Percentiles rank a stretch among this genome's conserved stretches.
Evolutionary conservation across 1,284 basidiomycete genomes (phyloP).

Genomic region (Ganoderma sinense): DNA sequence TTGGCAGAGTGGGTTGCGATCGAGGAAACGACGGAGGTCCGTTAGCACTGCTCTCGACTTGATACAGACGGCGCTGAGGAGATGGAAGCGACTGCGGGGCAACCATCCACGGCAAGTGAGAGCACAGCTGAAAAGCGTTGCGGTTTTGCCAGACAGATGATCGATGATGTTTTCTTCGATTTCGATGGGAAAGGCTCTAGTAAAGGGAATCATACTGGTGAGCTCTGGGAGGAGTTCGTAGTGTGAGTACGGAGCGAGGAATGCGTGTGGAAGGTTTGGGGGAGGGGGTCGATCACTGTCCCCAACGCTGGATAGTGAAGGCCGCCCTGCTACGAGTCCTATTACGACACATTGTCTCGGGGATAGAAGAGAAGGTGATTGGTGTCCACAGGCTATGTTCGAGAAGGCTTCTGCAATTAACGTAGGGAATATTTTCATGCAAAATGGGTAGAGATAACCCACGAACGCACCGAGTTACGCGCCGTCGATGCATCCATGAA

Average conservation of each 20-base stretch:
- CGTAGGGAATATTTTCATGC: background rate
- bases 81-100: background rate
- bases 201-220: background rate
- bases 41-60: background rate
- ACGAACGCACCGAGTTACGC: background rate
- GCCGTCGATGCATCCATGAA: background rate
- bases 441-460: background rate
- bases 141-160: background rate
- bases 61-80: background rate
- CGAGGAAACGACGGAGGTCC: background rate
- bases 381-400: background rate
- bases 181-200: constrained; percentile 7
- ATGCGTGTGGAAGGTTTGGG: too few species aligned
- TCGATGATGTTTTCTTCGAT: constrained; percentile 59
- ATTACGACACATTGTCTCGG: background rate
- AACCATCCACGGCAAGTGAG: constrained; percentile 5
- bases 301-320: background rate
- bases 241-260: background rate
- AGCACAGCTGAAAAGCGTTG: background rate
- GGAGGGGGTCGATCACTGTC: background rate
- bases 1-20: background rate
- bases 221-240: background rate
- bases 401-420: background rate
- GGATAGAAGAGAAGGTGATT: background rate
- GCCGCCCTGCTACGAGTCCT: background rate